Evolutionary conservation across 371 early-diverging fungal genomes (phyloP).

Genomic region (Racocetra persica): DNA sequence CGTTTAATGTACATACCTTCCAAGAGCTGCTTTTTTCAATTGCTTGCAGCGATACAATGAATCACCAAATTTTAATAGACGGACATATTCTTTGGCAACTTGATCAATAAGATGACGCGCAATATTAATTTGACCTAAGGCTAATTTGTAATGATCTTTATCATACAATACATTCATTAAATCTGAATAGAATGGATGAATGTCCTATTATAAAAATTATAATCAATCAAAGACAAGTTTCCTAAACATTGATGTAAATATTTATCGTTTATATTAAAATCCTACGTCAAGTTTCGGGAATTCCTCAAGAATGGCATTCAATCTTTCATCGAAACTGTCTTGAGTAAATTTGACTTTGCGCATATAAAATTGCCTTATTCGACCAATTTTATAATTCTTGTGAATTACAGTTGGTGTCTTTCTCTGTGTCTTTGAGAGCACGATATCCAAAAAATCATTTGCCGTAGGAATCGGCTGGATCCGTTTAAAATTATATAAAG

Average conservation of each 20-base stretch:
- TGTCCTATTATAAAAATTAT: slow-evolving; percentile 71
- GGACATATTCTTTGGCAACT: slow-evolving; percentile 98
- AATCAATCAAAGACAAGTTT: neutral
- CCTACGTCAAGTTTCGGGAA: slow-evolving; percentile 99
- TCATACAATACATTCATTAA: slow-evolving; percentile 99
- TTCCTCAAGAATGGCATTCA: slow-evolving; percentile 92
- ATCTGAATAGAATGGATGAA: slow-evolving; percentile 99
- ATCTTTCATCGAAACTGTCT: slow-evolving; percentile 96
- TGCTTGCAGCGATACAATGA: slow-evolving; percentile 99
- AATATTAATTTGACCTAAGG: slow-evolving; percentile 98
- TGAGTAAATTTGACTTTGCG: slow-evolving; percentile 99
- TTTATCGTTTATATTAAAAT: slow-evolving; percentile 20
- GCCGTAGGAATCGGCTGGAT: slow-evolving; percentile 97
- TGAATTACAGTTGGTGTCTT: slow-evolving; percentile 99
- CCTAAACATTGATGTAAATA: neutral
- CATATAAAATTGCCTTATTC: slow-evolving; percentile 99
- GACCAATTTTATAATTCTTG: slow-evolving; percentile 93
- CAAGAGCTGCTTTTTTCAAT: slow-evolving; percentile 99
- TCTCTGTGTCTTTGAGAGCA: slow-evolving; percentile 98
- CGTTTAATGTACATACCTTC: slow-evolving; percentile 59
- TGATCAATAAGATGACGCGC: slow-evolving; percentile 96
- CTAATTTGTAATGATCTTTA: slow-evolving; percentile 99
- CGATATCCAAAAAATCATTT: slow-evolving; percentile 97
- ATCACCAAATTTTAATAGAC: slow-evolving; percentile 99
- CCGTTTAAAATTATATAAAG: slow-evolving; percentile 96